Evolutionary conservation across 192 early-diverging fungal genomes (phyloP).

Genomic region (Coemansia sp.): DNA sequence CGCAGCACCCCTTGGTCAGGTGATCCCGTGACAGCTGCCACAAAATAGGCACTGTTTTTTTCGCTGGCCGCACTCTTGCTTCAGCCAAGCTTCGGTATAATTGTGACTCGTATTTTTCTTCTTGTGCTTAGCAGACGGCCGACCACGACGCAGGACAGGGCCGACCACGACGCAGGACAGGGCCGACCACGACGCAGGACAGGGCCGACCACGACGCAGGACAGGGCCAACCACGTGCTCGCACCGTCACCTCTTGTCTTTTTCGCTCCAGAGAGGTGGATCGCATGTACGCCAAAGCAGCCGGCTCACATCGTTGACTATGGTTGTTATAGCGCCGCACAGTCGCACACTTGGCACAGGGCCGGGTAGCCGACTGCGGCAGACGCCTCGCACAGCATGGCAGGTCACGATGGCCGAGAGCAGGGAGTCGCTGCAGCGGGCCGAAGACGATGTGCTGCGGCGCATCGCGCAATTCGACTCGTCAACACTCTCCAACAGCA

Average conservation of each 20-base stretch:
- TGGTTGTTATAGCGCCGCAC: not conserved
- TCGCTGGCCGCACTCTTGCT: not conserved
- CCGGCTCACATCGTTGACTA: not conserved
- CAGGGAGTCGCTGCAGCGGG: not conserved
- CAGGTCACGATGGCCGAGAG: not conserved
- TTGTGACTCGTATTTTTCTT: not conserved
- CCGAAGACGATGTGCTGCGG: conserved; percentile 23
- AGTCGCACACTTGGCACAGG: not conserved
- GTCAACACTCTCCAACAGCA: not conserved
- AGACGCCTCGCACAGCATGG: not conserved
- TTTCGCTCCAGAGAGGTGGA: not conserved
- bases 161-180: not conserved
- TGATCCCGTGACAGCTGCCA: not conserved
- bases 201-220: not conserved
- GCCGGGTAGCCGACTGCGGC: not conserved
- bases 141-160: not conserved
- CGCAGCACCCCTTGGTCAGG: not conserved
- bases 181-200: not conserved
- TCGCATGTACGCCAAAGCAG: not conserved
- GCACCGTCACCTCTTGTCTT: not conserved
- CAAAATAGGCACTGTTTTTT: not conserved
- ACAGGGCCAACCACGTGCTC: not conserved
- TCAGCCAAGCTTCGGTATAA: not conserved
- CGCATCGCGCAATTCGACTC: conserved; percentile 7
- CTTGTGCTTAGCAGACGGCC: not conserved